Conservation (phyloP, 2,329 filamentous ascomycete genomes). For the Byssoonygena ceratinophila region DNA sequence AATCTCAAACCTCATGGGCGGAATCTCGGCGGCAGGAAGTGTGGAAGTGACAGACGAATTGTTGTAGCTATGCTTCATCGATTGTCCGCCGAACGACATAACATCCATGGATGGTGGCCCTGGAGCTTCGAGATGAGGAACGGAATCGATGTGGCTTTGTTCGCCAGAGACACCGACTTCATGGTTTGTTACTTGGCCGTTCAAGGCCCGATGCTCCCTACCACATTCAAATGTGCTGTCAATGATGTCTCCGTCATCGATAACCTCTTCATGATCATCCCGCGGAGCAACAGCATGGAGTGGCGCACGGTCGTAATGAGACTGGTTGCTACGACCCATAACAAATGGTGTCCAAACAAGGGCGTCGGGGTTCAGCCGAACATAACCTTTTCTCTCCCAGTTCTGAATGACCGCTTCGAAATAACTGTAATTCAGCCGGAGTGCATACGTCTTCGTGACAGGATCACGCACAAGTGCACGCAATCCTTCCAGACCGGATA, state of each 20-base stretch:
- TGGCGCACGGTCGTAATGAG: constrained; percentile 72
- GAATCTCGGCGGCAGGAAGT: constrained; percentile 28
- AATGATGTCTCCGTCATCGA: constrained; percentile 15
- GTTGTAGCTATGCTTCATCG: constrained; percentile 21
- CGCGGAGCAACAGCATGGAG: constrained; percentile 79
- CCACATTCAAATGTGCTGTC: constrained; percentile 13
- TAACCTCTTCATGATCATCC: constrained; percentile 53
- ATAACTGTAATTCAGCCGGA: constrained; percentile 75
- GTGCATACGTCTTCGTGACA: constrained; percentile 74
- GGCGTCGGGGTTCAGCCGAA: constrained; percentile 66
- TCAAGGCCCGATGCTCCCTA: neutral
- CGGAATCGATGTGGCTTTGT: neutral
- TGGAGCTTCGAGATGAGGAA: constrained; percentile 14
- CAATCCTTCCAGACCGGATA: constrained; percentile 82
- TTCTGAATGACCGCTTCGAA: constrained; percentile 80
- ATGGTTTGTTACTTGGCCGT: neutral
- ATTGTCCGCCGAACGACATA: constrained; percentile 18
- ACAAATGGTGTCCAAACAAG: constrained; percentile 95
- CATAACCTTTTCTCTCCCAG: constrained; percentile 80
- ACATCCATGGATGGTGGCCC: constrained; percentile 25
- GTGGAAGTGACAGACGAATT: constrained; percentile 15
- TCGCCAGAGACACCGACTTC: constrained; percentile 7
- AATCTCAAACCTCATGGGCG: constrained; percentile 36
- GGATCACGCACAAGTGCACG: constrained; percentile 84
- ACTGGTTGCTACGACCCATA: constrained; percentile 77